Conservation (phyloP, 78 protist genomes). For the slime mould (Dictyostelium discoideum) region DNA sequence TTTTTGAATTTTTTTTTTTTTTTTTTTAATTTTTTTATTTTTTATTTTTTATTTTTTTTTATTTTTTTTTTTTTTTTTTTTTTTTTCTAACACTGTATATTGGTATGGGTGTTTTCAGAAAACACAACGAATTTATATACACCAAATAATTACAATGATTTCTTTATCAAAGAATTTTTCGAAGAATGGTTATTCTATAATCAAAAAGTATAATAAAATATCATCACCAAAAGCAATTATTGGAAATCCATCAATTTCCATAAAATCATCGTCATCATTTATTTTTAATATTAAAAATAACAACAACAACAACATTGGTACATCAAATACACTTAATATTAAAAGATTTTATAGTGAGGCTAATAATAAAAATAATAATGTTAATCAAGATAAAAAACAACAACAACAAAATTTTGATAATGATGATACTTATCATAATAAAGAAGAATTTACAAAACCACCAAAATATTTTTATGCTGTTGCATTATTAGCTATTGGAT, state of each 20-base stretch:
- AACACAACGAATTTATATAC: background rate
- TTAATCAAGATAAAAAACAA: background rate
- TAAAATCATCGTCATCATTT: background rate
- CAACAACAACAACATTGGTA: background rate
- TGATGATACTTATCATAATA: background rate
- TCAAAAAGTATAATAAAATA: background rate
- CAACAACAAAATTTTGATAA: background rate
- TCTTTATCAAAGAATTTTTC: background rate
- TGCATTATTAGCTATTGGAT: background rate
- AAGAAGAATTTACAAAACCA: constrained; percentile 56
- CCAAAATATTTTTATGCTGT: constrained; percentile 35
- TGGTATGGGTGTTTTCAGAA: background rate
- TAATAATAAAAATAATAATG: background rate
- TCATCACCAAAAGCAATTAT: background rate
- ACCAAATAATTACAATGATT: background rate
- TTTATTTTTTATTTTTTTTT: background rate
- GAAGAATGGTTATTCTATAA: background rate
- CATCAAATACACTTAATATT: background rate
- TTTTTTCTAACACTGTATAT: background rate
- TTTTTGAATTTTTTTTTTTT: background rate
- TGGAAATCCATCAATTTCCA: background rate
- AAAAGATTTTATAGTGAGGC: background rate
- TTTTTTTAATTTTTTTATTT: background rate
- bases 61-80: too few relatives aligned
- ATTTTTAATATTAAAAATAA: background rate